These are phyloP conservation scores for Vitis vinifera DNA, from an alignment of 164 flowering plant genomes.

Conservation along the genomic window DNA sequence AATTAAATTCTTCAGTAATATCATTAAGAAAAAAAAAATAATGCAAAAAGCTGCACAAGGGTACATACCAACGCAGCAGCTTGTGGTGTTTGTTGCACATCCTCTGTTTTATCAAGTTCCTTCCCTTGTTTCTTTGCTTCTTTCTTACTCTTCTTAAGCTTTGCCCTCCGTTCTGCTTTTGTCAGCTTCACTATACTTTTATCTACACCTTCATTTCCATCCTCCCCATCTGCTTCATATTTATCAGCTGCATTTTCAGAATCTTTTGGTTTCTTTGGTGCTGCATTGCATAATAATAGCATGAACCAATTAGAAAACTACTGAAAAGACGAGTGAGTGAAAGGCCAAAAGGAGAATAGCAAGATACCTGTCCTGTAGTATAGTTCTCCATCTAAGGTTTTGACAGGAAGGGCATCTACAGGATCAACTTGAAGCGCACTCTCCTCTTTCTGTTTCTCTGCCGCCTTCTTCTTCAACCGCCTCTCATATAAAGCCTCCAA, in stretches of 20 bases:
- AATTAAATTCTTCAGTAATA: no score
- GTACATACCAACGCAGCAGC: slow-evolving; percentile 70
- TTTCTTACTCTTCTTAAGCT: slow-evolving; percentile 71
- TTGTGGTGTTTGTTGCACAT: slow-evolving; percentile 47
- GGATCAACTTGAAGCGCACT: slow-evolving; percentile 55
- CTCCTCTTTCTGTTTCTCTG: slow-evolving; percentile 38
- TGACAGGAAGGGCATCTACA: slow-evolving; percentile 88
- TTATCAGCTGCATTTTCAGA: slow-evolving; percentile 30
- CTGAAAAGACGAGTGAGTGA: neutral
- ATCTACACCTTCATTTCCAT: slow-evolving; percentile 25
- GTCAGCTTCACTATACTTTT: slow-evolving; percentile 51
- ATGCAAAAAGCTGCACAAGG: neutral
- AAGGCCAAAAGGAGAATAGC: neutral
- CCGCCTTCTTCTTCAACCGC: slow-evolving; percentile 36
- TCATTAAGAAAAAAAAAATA: no score
- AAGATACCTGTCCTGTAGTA: slow-evolving; percentile 56
- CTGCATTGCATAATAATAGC: slow-evolving; percentile 26
- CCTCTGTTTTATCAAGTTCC: slow-evolving; percentile 37
- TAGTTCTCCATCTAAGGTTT: slow-evolving; percentile 74
- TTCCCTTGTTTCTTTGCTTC: slow-evolving; percentile 75
- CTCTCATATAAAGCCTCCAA: slow-evolving; percentile 72
- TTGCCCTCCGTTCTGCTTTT: slow-evolving; percentile 79
- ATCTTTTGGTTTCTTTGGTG: slow-evolving; percentile 29
- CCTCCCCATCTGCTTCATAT: slow-evolving; percentile 26
- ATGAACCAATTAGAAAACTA: neutral